Conservation (phyloP, 2,329 filamentous ascomycete species). For the Nothophaeocryptopus gaeumannii region DNA sequence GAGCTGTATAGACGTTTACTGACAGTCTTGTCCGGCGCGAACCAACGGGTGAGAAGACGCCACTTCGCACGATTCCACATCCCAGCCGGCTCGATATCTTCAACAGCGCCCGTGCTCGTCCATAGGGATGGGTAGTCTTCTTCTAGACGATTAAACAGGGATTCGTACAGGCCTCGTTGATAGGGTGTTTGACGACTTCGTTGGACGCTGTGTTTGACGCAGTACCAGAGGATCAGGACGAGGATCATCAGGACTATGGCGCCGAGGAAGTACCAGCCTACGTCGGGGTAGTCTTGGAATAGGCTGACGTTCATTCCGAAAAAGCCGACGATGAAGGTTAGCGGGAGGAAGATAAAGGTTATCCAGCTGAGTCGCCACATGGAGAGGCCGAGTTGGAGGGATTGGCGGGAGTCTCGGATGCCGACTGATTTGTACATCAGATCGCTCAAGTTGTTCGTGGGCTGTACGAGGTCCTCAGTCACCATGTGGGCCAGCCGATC, state of each 20-base stretch:
- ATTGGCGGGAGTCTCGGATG: slow-evolving; percentile 52
- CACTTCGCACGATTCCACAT: slow-evolving; percentile 45
- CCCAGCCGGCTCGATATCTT: slow-evolving; percentile 41
- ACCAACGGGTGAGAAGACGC: slow-evolving; percentile 49
- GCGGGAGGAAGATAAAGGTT: slow-evolving; percentile 70
- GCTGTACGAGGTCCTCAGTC: slow-evolving; percentile 51
- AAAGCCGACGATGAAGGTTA: slow-evolving; percentile 51
- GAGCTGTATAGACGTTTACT: slow-evolving; percentile 28
- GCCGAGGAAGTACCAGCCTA: slow-evolving; percentile 53
- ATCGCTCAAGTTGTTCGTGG: slow-evolving; percentile 50
- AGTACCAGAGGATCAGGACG: slow-evolving; percentile 48
- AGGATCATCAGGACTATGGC: slow-evolving; percentile 46
- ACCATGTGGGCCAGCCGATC: slow-evolving; percentile 49
- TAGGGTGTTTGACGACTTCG: slow-evolving; percentile 45
- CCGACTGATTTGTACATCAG: slow-evolving; percentile 54
- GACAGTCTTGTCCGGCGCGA: slow-evolving; percentile 42
- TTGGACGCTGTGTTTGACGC: slow-evolving; percentile 46
- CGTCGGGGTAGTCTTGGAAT: slow-evolving; percentile 42
- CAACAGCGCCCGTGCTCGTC: slow-evolving; percentile 47
- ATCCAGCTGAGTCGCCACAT: slow-evolving; percentile 62
- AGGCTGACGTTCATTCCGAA: slow-evolving; percentile 54
- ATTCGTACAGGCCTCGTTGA: slow-evolving; percentile 51
- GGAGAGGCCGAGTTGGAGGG: slow-evolving; percentile 47
- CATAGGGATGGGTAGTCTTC: slow-evolving; percentile 47
- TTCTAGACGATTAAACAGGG: slow-evolving; percentile 49